A percentile compares a stretch with the other conserved stretches of the same genome.
These are phyloP conservation scores for Angomonas desouzai DNA, from an alignment of 208 protist genomes.

Conservation along the genomic window DNA sequence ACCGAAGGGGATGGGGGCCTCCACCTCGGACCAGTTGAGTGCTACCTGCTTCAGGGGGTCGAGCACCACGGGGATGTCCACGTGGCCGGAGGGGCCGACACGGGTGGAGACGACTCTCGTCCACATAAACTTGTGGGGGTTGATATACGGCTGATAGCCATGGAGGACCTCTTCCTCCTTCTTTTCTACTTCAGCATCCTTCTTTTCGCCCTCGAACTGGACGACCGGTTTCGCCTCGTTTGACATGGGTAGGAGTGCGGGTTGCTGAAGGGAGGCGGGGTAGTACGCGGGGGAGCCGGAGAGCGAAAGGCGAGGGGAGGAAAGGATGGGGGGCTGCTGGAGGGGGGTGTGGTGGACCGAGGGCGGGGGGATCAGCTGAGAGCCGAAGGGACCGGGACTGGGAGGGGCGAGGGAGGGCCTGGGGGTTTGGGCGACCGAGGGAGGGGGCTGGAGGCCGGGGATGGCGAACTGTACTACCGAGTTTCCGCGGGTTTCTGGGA, in stretches of 20 bases:
- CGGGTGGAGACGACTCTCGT: conserved; percentile 5
- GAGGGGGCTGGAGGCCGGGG: not conserved
- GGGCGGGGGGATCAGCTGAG: not conserved
- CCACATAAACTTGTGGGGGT: conserved; percentile 8
- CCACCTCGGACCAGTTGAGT: conserved; percentile 19
- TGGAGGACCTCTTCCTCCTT: conserved; percentile 5
- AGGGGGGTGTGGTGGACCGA: not conserved
- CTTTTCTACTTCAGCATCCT: not conserved
- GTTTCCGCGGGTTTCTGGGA: not conserved
- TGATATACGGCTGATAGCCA: conserved; percentile 5
- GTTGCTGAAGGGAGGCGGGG: not conserved
- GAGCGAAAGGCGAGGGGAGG: not conserved
- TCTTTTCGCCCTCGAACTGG: not conserved
- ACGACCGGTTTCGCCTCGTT: not conserved
- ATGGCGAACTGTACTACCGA: not conserved
- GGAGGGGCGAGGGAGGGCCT: not conserved
- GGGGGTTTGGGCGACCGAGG: not conserved
- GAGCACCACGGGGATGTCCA: conserved; percentile 6
- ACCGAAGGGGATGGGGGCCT: conserved; percentile 36
- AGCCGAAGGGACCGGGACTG: not conserved
- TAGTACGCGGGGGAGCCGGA: not conserved
- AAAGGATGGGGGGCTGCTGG: not conserved
- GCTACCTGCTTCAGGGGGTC: conserved; percentile 22
- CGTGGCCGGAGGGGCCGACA: conserved; percentile 7
- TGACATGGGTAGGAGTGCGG: not conserved